phyloP scores from a whole-genome alignment of 1,139 yeast genomes.

The Kodamaea arcana region DNA sequence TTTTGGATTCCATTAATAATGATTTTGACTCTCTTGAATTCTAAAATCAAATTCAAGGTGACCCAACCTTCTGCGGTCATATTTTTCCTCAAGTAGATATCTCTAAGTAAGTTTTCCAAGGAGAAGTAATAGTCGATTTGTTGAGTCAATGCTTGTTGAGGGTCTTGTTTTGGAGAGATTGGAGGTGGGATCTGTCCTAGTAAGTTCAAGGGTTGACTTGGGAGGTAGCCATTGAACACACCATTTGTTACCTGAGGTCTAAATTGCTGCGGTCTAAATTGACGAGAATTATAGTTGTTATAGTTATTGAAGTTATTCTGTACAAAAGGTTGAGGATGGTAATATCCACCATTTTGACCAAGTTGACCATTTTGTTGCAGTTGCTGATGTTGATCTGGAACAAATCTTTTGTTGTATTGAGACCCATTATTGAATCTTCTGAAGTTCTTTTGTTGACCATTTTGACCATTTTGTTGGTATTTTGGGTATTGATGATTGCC shows the following conservation, averaged over 20 bases:
- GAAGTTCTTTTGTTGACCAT: constrained; percentile 16
- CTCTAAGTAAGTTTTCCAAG: constrained; percentile 80
- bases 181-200: constrained; percentile 45
- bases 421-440: constrained; percentile 16
- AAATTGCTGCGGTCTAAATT: constrained; percentile 12
- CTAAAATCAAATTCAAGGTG: constrained; percentile 56
- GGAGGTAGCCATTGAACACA: constrained; percentile 3
- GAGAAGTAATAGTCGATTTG: constrained; percentile 91
- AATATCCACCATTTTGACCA: constrained; percentile 21
- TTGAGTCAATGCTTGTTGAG: constrained; percentile 46
- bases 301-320: constrained; percentile 18
- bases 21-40: constrained; percentile 69
- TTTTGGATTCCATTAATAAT: constrained; percentile 41
- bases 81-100: constrained; percentile 69
- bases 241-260: neutral
- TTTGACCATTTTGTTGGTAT: constrained; percentile 5
- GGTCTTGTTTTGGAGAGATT: constrained; percentile 47
- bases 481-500: constrained; percentile 10
- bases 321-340: constrained; percentile 25
- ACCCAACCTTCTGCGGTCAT: constrained; percentile 77
- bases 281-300: constrained; percentile 5
- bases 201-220: constrained; percentile 9
- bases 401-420: constrained; percentile 13
- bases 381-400: constrained; percentile 4
- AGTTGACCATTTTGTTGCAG: constrained; percentile 8